phyloP scores from a whole-genome alignment of 2,329 filamentous ascomycete genomes.

The Colletotrichum caudatum region DNA sequence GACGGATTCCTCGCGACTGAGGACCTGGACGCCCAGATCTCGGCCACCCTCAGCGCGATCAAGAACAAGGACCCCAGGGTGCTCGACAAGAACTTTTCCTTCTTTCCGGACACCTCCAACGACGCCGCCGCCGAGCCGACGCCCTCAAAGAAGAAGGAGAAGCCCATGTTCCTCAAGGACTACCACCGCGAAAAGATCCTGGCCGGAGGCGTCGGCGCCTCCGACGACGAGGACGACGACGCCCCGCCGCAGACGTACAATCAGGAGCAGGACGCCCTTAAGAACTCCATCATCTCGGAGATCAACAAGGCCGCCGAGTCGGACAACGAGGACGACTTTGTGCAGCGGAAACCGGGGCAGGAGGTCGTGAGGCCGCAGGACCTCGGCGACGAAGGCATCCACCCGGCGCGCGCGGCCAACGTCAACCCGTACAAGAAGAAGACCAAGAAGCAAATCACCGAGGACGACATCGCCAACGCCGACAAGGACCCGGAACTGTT shows the following conservation, averaged over 20 bases:
- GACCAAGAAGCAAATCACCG: conserved; percentile 55
- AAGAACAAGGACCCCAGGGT: conserved; percentile 90
- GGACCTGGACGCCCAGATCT: conserved; percentile 87
- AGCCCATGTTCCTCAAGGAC: conserved; percentile 86
- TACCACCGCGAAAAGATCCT: conserved; percentile 94
- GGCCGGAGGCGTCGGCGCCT: conserved; percentile 72
- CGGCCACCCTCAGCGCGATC: conserved; percentile 87
- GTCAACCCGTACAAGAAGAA: conserved; percentile 54
- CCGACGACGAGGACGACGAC: conserved; percentile 69
- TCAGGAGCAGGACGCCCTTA: conserved; percentile 88
- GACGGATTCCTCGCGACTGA: conserved; percentile 88
- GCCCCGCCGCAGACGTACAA: conserved; percentile 75
- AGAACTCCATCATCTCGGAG: conserved; percentile 81
- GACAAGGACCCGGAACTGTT: conserved; percentile 92
- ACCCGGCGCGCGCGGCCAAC: conserved; percentile 65
- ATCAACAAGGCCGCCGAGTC: conserved; percentile 75
- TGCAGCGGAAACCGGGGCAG: conserved; percentile 76
- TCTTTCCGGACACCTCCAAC: conserved; percentile 69
- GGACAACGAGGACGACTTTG: conserved; percentile 72
- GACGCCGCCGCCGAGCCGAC: conserved; percentile 46
- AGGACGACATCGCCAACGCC: conserved; percentile 78
- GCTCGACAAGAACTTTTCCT: conserved; percentile 83
- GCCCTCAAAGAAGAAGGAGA: conserved; percentile 73
- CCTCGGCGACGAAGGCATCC: conserved; percentile 58
- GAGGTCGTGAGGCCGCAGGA: conserved; percentile 44